Evolutionary conservation across 2,329 filamentous ascomycete genomes (phyloP), one percentile per base, ranked within the genome.

Genomic region (Fusarium mexicanum): DNA sequence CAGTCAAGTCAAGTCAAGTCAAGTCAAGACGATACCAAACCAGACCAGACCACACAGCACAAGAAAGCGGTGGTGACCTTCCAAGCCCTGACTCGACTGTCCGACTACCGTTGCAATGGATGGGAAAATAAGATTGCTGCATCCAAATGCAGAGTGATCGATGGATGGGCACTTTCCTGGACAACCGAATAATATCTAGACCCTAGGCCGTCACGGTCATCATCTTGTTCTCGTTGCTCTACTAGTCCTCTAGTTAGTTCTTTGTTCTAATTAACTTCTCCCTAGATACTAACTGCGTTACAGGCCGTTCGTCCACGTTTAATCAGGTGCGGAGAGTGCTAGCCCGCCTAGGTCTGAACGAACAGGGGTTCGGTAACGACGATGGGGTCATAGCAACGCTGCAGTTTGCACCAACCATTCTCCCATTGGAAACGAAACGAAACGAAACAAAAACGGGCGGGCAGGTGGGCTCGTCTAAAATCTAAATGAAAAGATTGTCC

Each of bases 381-480:
- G 48, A 64, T 58, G 57, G 67, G 67, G 61, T 60, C 51, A 67
- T 44, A 44, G 38, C 44, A 40, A 55, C 24, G 14, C 51, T 55
- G 24, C 51, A 41, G 51, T 40, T 55, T 29, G 50, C 50, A 37
- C 31, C 50, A 53, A 53, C 50, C 17, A 37, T 26, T 44, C 29
- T 40, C 35, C 18, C 22, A 40, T 31, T 43, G 37, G 59, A 70
- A 74, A 74, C 71, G 47, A 74, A 73, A 71, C 71, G 66, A 73
- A 74, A 74, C 67, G 38, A 70, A 70, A 70, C 66, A 59, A 74
- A 74, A 74, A 74, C 72, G 71, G 68, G 51, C 38, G 47, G 59
- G 64, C 22, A 51, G 33, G 48, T 64, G 68, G 64, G 43, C 31
- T 57, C 63, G 68, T 46, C 61, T 68, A 64, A 58, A 35, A 61